Percentiles rank a stretch among this genome's conserved stretches.
phyloP scores from a whole-genome alignment of 768 basidiomycete species.

The Tremella fuciformis region DNA sequence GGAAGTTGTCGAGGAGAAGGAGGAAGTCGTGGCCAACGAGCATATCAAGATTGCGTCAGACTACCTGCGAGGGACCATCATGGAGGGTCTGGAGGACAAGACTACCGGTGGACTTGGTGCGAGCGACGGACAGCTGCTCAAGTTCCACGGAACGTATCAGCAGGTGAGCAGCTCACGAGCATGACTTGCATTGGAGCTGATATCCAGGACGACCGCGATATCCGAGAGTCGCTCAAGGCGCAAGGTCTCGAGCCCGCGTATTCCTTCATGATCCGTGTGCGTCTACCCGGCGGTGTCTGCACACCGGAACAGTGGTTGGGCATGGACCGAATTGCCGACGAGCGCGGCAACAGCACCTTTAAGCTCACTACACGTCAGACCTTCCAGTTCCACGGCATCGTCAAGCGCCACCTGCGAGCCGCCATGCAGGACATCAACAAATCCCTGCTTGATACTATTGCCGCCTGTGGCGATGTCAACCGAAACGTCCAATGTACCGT shows the following conservation, averaged over 20 bases:
- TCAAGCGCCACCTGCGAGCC: slow-evolving; percentile 92
- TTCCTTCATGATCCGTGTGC: slow-evolving; percentile 96
- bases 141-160: slow-evolving; percentile 64
- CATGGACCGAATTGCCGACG: slow-evolving; percentile 94
- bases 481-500: slow-evolving; percentile 86
- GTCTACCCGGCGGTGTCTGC: slow-evolving; percentile 95
- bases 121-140: slow-evolving; percentile 89
- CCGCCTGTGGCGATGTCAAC: slow-evolving; percentile 97
- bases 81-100: slow-evolving; percentile 79
- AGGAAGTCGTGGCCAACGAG: slow-evolving; percentile 96
- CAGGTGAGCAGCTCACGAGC: slow-evolving; percentile 31
- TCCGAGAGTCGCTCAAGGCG: slow-evolving; percentile 88
- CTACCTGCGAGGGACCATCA: slow-evolving; percentile 91
- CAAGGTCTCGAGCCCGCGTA: slow-evolving; percentile 94
- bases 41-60: slow-evolving; percentile 96
- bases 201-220: slow-evolving; percentile 80
- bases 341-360: slow-evolving; percentile 87
- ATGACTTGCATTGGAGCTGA: neutral
- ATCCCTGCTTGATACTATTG: slow-evolving; percentile 85
- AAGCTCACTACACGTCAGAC: slow-evolving; percentile 97
- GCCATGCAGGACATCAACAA: slow-evolving; percentile 95
- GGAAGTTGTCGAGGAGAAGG: slow-evolving; percentile 86
- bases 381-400: slow-evolving; percentile 99
- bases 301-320: slow-evolving; percentile 85
- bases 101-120: slow-evolving; percentile 87